Base-by-base conservation (phyloP, 2,329 filamentous ascomycete species). In the Macrophomina phaseolina region DNA sequence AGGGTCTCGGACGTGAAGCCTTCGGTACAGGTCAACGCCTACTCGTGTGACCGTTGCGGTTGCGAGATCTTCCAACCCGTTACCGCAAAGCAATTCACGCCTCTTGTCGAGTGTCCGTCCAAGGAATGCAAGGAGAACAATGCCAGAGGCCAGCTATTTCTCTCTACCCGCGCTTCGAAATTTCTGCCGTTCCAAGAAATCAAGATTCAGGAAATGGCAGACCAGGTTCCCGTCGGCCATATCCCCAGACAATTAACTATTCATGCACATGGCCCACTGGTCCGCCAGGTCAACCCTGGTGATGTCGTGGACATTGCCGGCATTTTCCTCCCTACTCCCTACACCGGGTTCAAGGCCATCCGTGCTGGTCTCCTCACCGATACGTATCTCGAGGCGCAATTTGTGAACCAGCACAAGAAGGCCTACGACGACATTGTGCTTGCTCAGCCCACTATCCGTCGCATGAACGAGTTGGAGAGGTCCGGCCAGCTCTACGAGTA, bases 201-300 rank as follows among this genome's bases (percentile, higher is more conserved):
- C 80, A 98, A 98, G 82, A 93, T 99, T 66, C 95, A 99, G 80
- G 95, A 99, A 78, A 92, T 98, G 89, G 93, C 95, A n/a, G 95
- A 99, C 77, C 95, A 99, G 79, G 95, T 99, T 0, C 95, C 95
- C 7, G 96, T 99, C 70, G 95, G 95, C 61, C 95, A 99, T 77
- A 99, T 99, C 73, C 95, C 95, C 38, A 89, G 95, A 67, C 93
- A 93, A 67, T 82, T 99, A 69, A 98, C 94, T 0, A 83, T 99
- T 28, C 87, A 97, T 73, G 97, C 93, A 79, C 91, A 96, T 75
- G 95, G 95, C 68, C 91, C 89, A 68, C 85, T 97, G 12, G 93
- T 94, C 36, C 87, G 95, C 67, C 89, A 92, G 73, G 87, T 98
- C 74, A 98, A 92, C 76, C 95, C 95, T 2, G 95, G 95, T 70